Conservation (phyloP, 257 asterid genomes). For the Forsythia viridissima region DNA sequence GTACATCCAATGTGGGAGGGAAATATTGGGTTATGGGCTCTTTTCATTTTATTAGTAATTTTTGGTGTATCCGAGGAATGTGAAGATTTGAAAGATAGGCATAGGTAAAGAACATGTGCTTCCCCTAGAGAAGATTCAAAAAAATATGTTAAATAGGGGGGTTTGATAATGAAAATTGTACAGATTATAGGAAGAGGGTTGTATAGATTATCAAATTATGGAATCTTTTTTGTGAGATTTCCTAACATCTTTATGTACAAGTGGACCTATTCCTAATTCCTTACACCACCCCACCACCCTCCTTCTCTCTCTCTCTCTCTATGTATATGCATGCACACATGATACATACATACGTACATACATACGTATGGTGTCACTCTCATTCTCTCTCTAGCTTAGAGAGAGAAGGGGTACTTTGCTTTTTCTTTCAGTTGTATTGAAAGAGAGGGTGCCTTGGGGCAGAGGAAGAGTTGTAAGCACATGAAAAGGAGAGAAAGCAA, state of each 20-base stretch:
- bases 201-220: constrained; percentile 33
- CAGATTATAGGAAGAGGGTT: constrained; percentile 49
- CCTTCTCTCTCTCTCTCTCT: not conserved
- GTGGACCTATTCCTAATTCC: not conserved
- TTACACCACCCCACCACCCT: constrained; percentile 2
- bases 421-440: constrained; percentile 37
- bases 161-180: constrained; percentile 64
- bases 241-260: constrained; percentile 10
- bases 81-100: constrained; percentile 54
- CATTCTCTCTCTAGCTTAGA: constrained; percentile 17
- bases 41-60: constrained; percentile 23
- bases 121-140: constrained; percentile 46
- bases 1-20: constrained; percentile 46
- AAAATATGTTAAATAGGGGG: constrained; percentile 35
- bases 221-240: constrained; percentile 23
- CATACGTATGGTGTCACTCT: constrained; percentile 14
- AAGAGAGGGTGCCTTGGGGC: constrained; percentile 37
- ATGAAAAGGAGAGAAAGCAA: constrained; percentile 83
- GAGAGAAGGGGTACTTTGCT: constrained; percentile 31
- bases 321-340: too few relatives aligned
- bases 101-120: constrained; percentile 53
- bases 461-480: constrained; percentile 32
- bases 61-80: constrained; percentile 41
- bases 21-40: constrained; percentile 37
- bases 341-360: not conserved